phyloP scores from a whole-genome alignment of 352 stramenopile genomes.

The Globisporangium echinulatum region DNA sequence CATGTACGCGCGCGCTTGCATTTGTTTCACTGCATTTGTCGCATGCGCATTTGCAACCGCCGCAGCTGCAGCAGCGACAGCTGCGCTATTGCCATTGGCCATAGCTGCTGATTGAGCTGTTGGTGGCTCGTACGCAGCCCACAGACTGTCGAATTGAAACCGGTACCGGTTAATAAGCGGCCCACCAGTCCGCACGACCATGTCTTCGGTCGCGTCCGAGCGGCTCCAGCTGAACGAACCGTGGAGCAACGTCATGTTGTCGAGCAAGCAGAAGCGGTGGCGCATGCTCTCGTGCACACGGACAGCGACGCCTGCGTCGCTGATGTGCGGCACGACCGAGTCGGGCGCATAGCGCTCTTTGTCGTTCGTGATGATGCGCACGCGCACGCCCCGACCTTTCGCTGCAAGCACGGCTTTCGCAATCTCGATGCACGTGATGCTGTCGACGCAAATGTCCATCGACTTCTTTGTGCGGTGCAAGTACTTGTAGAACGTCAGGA shows the following conservation, averaged over 20 bases:
- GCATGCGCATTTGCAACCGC: too few relatives aligned
- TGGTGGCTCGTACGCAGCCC: slow-evolving; percentile 31
- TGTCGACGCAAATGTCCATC: slow-evolving; percentile 62
- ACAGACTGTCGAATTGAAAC: slow-evolving; percentile 48
- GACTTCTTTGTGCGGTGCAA: slow-evolving; percentile 29
- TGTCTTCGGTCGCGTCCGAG: slow-evolving; percentile 53
- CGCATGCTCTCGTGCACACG: slow-evolving; percentile 46
- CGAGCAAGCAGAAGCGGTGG: slow-evolving; percentile 65
- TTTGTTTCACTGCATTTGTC: too few relatives aligned
- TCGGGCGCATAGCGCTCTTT: slow-evolving; percentile 34
- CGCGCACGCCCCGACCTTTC: slow-evolving; percentile 34
- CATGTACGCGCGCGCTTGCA: too few relatives aligned
- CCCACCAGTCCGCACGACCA: slow-evolving; percentile 36
- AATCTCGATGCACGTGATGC: slow-evolving; percentile 61
- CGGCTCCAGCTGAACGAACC: slow-evolving; percentile 72
- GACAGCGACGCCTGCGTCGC: slow-evolving; percentile 48
- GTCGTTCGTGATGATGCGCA: slow-evolving; percentile 61
- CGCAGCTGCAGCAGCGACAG: too few relatives aligned
- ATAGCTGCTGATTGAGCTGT: neutral
- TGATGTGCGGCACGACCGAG: slow-evolving; percentile 58
- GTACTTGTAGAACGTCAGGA: slow-evolving; percentile 38
- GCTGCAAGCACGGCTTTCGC: slow-evolving; percentile 40
- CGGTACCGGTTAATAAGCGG: slow-evolving; percentile 45
- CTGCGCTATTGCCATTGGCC: neutral
- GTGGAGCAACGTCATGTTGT: slow-evolving; percentile 49